These are phyloP conservation scores for Camelina sativa DNA, from an alignment of 345 rosid species.

Conservation along the genomic window DNA sequence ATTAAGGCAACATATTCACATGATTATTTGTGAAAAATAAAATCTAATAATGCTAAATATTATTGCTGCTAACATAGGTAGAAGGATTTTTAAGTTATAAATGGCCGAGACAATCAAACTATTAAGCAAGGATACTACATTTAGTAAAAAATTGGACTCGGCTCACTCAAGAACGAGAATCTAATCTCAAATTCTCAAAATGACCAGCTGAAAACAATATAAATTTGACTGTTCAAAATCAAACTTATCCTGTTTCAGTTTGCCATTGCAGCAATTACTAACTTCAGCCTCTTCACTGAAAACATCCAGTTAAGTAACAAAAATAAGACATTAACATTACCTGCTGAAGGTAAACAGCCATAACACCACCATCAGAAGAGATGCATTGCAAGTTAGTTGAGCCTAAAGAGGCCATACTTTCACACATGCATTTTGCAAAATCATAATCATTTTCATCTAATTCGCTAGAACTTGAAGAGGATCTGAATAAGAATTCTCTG, in stretches of 20 bases:
- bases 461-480: slow-evolving; percentile 53
- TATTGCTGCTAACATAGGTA: not conserved
- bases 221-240: too few relatives aligned
- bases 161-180: not conserved
- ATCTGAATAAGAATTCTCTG: slow-evolving; percentile 61
- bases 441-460: slow-evolving; percentile 70
- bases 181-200: not conserved
- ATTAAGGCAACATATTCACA: slow-evolving; percentile 10
- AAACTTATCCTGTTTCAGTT: not conserved
- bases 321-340: slow-evolving; percentile 34
- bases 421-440: slow-evolving; percentile 74
- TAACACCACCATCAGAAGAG: slow-evolving; percentile 47
- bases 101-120: not conserved
- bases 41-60: not conserved
- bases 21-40: slow-evolving; percentile 8
- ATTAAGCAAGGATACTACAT: not conserved
- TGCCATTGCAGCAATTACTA: slow-evolving; percentile 1
- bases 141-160: not conserved
- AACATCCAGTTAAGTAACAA: slow-evolving; percentile 4
- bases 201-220: too few relatives aligned
- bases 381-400: slow-evolving; percentile 74
- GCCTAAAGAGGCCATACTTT: slow-evolving; percentile 83
- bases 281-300: too few relatives aligned
- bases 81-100: not conserved
- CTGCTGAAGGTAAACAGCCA: slow-evolving; percentile 71